A percentile compares a stretch with the other conserved stretches of the same genome.
phyloP scores from a whole-genome alignment of 768 basidiomycete species.

The Dioszegia hungarica region DNA sequence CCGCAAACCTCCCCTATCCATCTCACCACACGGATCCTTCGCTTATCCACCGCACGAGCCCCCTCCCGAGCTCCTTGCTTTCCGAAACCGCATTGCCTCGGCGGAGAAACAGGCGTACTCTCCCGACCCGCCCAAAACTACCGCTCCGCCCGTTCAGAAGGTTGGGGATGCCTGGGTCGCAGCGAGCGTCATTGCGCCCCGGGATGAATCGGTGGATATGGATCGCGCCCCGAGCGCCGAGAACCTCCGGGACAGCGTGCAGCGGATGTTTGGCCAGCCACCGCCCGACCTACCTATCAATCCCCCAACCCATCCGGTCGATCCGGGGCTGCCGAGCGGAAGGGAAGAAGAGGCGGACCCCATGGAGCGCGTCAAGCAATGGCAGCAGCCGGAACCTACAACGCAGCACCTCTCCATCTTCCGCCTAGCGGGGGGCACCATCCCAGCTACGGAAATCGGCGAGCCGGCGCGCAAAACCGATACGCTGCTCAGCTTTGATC shows the following conservation, averaged over 20 bases:
- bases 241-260: slow-evolving; percentile 27
- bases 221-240: slow-evolving; percentile 1
- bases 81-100: slow-evolving; percentile 4
- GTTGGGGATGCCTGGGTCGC: slow-evolving; percentile 43
- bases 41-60: background rate
- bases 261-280: slow-evolving; percentile 28
- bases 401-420: slow-evolving; percentile 34
- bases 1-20: slow-evolving; percentile 5
- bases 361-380: slow-evolving; percentile 16
- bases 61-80: slow-evolving; percentile 1
- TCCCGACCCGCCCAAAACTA: background rate
- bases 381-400: slow-evolving; percentile 22
- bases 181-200: slow-evolving; percentile 21
- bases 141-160: slow-evolving; percentile 36
- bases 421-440: background rate
- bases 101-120: background rate
- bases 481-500: slow-evolving; percentile 38
- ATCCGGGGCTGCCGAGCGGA: background rate
- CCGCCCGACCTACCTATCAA: background rate
- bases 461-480: slow-evolving; percentile 10
- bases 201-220: slow-evolving; percentile 8
- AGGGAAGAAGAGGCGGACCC: background rate
- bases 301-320: background rate
- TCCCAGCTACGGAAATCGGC: slow-evolving; percentile 3
- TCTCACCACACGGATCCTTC: slow-evolving; percentile 5